A percentile compares a stretch with the other conserved stretches of the same genome.
phyloP scores from a whole-genome alignment of 2,329 filamentous ascomycete genomes.

The Aspergillus sp. region DNA sequence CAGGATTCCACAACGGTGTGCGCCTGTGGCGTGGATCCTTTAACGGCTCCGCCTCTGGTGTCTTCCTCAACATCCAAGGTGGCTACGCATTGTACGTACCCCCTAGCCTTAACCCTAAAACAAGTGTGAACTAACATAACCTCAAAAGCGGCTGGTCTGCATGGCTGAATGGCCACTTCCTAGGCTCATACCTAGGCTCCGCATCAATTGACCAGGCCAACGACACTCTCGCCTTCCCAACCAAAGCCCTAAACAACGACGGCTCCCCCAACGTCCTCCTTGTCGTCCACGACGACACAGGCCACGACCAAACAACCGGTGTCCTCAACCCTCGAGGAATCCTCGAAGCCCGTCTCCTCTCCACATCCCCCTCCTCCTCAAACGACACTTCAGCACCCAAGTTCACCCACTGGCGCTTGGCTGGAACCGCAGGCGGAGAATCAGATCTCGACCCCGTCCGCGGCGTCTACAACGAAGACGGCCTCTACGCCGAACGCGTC shows the following conservation, averaged over 20 bases:
- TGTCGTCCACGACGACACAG: constrained; percentile 58
- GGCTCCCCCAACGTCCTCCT: constrained; percentile 55
- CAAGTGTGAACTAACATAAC: not conserved
- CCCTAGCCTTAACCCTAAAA: not conserved
- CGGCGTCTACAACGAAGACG: constrained; percentile 58
- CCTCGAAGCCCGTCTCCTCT: constrained; percentile 48
- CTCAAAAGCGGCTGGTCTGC: constrained; percentile 52
- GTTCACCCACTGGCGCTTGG: constrained; percentile 59
- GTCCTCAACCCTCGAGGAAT: constrained; percentile 32
- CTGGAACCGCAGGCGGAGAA: constrained; percentile 57
- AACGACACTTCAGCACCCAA: constrained; percentile 40
- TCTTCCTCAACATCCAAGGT: constrained; percentile 53
- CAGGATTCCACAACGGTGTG: constrained; percentile 45
- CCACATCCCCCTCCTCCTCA: not conserved
- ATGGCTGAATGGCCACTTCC: constrained; percentile 57
- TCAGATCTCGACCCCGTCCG: constrained; percentile 56
- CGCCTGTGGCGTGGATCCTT: constrained; percentile 49
- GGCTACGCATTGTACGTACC: constrained; percentile 48
- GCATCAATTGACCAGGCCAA: constrained; percentile 22
- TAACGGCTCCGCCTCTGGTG: constrained; percentile 33
- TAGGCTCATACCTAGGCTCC: constrained; percentile 56
- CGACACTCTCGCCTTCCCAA: constrained; percentile 50
- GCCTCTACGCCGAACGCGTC: constrained; percentile 57
- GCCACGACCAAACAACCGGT: constrained; percentile 30
- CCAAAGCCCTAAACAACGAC: constrained; percentile 49